These are phyloP conservation scores for Plasmodiophora brassicae DNA, from an alignment of 208 protist species.

Conservation along the genomic window DNA sequence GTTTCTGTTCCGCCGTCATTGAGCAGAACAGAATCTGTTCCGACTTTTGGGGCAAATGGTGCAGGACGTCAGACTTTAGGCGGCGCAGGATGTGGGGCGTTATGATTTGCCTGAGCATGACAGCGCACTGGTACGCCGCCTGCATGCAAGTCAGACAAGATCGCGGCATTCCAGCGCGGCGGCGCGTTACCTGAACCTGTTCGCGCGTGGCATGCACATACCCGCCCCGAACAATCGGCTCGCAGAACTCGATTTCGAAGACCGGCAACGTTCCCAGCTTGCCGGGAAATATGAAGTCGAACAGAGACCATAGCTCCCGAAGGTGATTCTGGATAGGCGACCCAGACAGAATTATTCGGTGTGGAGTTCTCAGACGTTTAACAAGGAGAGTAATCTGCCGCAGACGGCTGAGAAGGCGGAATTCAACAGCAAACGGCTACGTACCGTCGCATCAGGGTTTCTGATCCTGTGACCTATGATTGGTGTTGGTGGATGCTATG, in stretches of 20 bases:
- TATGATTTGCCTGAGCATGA: slow-evolving; percentile 81
- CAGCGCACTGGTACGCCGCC: slow-evolving; percentile 86
- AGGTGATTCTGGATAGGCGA: slow-evolving; percentile 94
- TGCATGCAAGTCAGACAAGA: slow-evolving; percentile 63
- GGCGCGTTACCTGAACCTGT: slow-evolving; percentile 74
- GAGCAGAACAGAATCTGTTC: slow-evolving; percentile 87
- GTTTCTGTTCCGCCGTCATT: slow-evolving; percentile 80
- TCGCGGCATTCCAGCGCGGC: slow-evolving; percentile 72
- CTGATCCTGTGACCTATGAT: slow-evolving; percentile 23
- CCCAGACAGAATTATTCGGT: slow-evolving; percentile 88
- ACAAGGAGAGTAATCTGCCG: slow-evolving; percentile 78
- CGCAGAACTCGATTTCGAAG: slow-evolving; percentile 70
- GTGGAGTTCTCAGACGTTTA: slow-evolving; percentile 83
- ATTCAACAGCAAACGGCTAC: not conserved
- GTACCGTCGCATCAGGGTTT: slow-evolving; percentile 32
- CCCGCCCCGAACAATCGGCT: slow-evolving; percentile 76
- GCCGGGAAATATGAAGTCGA: slow-evolving; percentile 96
- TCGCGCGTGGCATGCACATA: slow-evolving; percentile 72
- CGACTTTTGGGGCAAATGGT: slow-evolving; percentile 80
- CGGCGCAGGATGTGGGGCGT: slow-evolving; percentile 87
- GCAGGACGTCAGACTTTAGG: slow-evolving; percentile 84
- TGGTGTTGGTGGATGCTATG: not conserved
- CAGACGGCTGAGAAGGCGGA: not conserved
- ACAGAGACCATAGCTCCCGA: slow-evolving; percentile 96
- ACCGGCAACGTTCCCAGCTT: slow-evolving; percentile 78